A percentile compares a stretch with the other conserved stretches of the same genome.
Evolutionary conservation across 768 basidiomycete genomes (phyloP).

Genomic region (Dacryopinax spathularia): DNA sequence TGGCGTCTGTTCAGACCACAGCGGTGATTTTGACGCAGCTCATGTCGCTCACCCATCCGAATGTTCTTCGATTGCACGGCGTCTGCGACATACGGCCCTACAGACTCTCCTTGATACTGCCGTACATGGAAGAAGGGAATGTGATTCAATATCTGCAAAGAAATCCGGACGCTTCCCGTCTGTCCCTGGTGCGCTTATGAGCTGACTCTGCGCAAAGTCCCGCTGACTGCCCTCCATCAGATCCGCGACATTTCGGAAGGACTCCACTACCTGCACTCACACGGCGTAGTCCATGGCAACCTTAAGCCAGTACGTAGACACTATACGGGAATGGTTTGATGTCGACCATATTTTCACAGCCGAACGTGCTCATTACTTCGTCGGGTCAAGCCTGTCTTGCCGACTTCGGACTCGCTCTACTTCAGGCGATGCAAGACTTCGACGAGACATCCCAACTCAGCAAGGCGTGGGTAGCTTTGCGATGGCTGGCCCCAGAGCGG

Average conservation of each 20-base stretch:
- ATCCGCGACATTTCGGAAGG: not conserved
- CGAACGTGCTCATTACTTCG: not conserved
- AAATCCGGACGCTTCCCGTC: not conserved
- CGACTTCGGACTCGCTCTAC: not conserved
- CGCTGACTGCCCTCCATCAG: not conserved
- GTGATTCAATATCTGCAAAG: not conserved
- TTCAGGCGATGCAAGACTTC: not conserved
- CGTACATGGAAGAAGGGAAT: not conserved
- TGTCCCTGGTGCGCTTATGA: not conserved
- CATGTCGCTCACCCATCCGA: not conserved
- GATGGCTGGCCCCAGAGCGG: not conserved
- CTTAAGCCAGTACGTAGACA: not conserved
- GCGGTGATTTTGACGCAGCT: not conserved
- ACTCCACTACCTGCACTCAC: not conserved
- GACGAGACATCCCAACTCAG: not conserved
- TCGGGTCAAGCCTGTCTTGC: not conserved
- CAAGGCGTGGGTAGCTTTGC: not conserved
- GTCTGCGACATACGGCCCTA: not conserved
- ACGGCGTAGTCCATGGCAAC: not conserved
- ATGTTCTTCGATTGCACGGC: not conserved
- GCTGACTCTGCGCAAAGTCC: too few species aligned
- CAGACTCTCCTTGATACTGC: not conserved
- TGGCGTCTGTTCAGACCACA: not conserved
- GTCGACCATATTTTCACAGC: not conserved
- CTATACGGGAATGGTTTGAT: not conserved